phyloP scores from a whole-genome alignment of 192 early-diverging fungal genomes.

The Paraglomus occultum region DNA sequence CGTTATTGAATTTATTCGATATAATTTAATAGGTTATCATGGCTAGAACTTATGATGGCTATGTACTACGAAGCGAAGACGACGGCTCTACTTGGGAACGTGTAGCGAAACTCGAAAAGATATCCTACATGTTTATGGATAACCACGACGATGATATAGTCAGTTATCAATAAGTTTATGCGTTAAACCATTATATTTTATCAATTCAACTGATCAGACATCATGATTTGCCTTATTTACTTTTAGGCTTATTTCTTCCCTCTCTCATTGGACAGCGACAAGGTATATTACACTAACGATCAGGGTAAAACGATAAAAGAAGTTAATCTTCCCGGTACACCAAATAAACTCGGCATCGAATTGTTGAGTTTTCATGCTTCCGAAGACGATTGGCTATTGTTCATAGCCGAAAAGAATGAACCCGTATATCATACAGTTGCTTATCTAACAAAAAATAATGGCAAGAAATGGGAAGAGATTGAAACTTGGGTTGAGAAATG shows the following conservation, averaged over 20 bases:
- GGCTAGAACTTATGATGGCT: conserved; percentile 54
- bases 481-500: conserved; percentile 86
- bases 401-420: conserved; percentile 59
- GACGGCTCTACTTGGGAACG: conserved; percentile 74
- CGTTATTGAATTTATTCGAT: too few relatives aligned
- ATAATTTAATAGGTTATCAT: conserved; percentile 57
- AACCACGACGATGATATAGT: conserved; percentile 64
- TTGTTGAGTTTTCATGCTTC: conserved; percentile 88
- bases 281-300: conserved; percentile 55
- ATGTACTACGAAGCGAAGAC: conserved; percentile 68
- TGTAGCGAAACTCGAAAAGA: conserved; percentile 35
- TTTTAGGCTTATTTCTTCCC: conserved; percentile 54
- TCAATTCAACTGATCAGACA: background rate
- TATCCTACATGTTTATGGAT: conserved; percentile 66
- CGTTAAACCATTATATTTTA: background rate
- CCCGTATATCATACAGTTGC: conserved; percentile 67
- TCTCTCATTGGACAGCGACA: conserved; percentile 27
- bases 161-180: background rate
- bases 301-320: conserved; percentile 54
- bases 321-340: conserved; percentile 52
- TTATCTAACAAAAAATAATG: conserved; percentile 70
- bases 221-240: background rate
- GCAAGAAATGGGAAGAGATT: conserved; percentile 68
- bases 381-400: conserved; percentile 85
- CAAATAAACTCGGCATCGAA: conserved; percentile 66